Percentiles rank a stretch among this genome's conserved stretches.
Evolutionary conservation across 441 rosid genomes (phyloP).

Genomic region (Syzygium malaccense): DNA sequence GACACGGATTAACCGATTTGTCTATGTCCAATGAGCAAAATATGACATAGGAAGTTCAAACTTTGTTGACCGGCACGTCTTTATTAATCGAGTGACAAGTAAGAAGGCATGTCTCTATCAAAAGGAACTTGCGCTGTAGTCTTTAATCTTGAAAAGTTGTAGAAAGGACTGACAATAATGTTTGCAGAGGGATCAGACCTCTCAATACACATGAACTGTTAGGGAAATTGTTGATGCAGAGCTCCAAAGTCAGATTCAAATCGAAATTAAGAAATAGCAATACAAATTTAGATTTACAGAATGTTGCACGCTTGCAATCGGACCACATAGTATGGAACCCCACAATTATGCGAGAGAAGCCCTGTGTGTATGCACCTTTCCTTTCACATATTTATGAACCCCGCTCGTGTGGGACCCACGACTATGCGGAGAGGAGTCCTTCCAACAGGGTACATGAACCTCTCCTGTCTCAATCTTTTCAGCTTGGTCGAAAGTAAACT

Average conservation of each 20-base stretch:
- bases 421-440: background rate
- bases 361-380: background rate
- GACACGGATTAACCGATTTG: background rate
- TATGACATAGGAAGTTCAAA: background rate
- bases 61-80: background rate
- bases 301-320: background rate
- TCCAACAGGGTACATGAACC: background rate
- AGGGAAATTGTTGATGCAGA: background rate
- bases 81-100: background rate
- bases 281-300: background rate
- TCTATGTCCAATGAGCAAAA: background rate
- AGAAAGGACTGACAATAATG: background rate
- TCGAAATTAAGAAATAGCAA: background rate
- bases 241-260: background rate
- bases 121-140: background rate
- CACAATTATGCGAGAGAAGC: background rate
- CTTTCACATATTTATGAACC: background rate
- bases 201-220: background rate
- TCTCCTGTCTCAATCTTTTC: background rate
- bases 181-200: background rate
- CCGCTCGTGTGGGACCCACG: background rate
- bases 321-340: background rate
- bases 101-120: background rate
- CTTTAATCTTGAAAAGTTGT: background rate
- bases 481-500: background rate